Conservation (phyloP, 495 filamentous ascomycete genomes). For the Trypethelium eluteriae region DNA sequence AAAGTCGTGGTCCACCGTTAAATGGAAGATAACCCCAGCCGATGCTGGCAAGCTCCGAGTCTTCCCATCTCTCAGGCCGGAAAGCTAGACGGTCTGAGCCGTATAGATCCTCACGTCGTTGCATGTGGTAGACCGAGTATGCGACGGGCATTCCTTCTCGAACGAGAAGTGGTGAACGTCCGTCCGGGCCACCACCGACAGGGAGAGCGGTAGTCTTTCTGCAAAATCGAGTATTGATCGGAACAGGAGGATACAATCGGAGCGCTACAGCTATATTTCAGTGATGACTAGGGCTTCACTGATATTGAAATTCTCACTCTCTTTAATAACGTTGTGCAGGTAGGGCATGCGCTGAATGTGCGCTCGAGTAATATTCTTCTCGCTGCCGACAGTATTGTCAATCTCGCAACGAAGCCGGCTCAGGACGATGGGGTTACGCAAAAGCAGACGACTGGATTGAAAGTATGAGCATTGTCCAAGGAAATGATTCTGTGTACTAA, state of each 20-base stretch:
- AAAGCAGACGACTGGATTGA: conserved; percentile 1
- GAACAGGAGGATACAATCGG: conserved; percentile 33
- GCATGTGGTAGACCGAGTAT: conserved; percentile 31
- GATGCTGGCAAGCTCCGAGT: conserved; percentile 20
- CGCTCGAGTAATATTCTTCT: conserved; percentile 3
- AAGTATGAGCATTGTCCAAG: background rate
- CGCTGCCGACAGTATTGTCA: background rate
- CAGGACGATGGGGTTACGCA: background rate
- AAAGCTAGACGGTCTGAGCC: conserved; percentile 33
- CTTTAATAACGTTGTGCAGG: conserved; percentile 5
- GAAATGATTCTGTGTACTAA: conserved; percentile 6
- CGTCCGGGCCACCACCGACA: conserved; percentile 31
- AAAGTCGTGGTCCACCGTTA: conserved; percentile 38
- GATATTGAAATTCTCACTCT: background rate
- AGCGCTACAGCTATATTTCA: background rate
- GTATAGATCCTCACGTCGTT: conserved; percentile 31
- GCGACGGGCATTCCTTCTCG: conserved; percentile 24
- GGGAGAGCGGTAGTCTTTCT: conserved; percentile 32
- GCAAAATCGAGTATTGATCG: conserved; percentile 30
- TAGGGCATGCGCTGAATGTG: conserved; percentile 9
- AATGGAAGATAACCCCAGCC: conserved; percentile 39
- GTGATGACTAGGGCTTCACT: background rate
- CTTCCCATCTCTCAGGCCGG: conserved; percentile 36
- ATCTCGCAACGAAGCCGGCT: conserved; percentile 5
- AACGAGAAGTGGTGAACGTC: conserved; percentile 30